phyloP scores from a whole-genome alignment of 139 green algal genomes.

The Chlamydomonas incerta region DNA sequence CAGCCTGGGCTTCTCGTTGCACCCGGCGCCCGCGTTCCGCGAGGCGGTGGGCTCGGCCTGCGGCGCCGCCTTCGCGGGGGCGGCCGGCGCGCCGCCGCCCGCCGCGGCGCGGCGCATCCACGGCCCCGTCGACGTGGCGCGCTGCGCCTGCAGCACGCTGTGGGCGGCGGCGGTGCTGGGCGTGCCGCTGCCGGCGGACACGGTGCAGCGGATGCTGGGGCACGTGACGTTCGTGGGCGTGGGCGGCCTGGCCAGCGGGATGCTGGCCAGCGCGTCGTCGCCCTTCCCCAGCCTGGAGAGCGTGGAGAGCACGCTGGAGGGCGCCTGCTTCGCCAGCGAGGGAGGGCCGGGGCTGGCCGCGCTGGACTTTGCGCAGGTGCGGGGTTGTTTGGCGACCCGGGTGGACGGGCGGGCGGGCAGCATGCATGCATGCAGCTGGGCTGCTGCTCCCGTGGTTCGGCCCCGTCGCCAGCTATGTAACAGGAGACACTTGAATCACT shows the following conservation, averaged over 20 bases:
- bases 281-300: neutral
- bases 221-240: neutral
- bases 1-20: conserved; percentile 12
- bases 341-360: neutral
- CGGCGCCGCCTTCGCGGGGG: neutral
- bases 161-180: conserved; percentile 36
- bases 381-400: neutral
- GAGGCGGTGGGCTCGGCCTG: conserved; percentile 3
- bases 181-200: neutral
- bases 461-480: too few species aligned
- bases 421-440: too few species aligned
- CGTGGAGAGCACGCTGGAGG: neutral
- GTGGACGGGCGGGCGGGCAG: too few species aligned
- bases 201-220: neutral
- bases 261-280: neutral
- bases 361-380: conserved; percentile 31
- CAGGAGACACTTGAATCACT: too few species aligned
- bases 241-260: neutral
- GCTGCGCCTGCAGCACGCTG: conserved; percentile 7
- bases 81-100: neutral
- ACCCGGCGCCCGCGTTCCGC: neutral
- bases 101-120: neutral
- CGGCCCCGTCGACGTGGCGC: neutral
- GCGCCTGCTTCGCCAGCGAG: neutral
- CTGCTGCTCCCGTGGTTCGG: too few species aligned